Conservation (phyloP, 2,329 filamentous ascomycete genomes). For the Diplodia intermedia region DNA sequence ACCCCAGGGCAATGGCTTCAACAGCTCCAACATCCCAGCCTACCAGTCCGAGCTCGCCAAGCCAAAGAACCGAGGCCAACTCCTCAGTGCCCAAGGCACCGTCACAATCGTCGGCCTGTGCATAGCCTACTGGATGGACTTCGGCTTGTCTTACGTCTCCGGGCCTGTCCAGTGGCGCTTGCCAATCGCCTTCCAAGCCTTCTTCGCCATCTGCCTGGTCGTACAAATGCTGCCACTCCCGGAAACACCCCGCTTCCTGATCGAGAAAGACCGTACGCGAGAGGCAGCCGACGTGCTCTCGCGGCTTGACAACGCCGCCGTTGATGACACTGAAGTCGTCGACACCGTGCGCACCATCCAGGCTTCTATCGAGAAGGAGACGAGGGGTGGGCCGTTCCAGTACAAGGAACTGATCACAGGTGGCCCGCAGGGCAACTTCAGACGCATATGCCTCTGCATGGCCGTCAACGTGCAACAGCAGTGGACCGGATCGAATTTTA, state of each 20-base stretch:
- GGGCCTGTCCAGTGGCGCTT: slow-evolving; percentile 48
- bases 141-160: slow-evolving; percentile 13
- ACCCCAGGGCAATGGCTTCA: slow-evolving; percentile 38
- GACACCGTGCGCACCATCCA: slow-evolving; percentile 49
- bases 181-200: slow-evolving; percentile 63
- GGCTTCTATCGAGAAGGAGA: slow-evolving; percentile 43
- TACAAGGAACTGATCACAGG: slow-evolving; percentile 48
- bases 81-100: slow-evolving; percentile 59
- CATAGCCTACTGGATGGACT: slow-evolving; percentile 57
- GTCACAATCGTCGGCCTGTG: slow-evolving; percentile 57
- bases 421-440: slow-evolving; percentile 42
- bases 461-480: slow-evolving; percentile 49
- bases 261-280: slow-evolving; percentile 43
- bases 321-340: slow-evolving; percentile 37
- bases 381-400: slow-evolving; percentile 44
- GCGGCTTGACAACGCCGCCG: not conserved
- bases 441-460: slow-evolving; percentile 45
- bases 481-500: slow-evolving; percentile 49
- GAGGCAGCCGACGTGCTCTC: slow-evolving; percentile 38
- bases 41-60: slow-evolving; percentile 50
- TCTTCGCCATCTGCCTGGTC: slow-evolving; percentile 64
- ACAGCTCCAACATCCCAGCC: slow-evolving; percentile 50
- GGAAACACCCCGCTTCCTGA: slow-evolving; percentile 49
- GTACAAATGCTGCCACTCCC: slow-evolving; percentile 53
- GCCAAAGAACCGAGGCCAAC: slow-evolving; percentile 52